Evolutionary conservation across 768 basidiomycete species (phyloP), one percentile per base, ranked within the genome.

Genomic region (Austroboletus eburneus): DNA sequence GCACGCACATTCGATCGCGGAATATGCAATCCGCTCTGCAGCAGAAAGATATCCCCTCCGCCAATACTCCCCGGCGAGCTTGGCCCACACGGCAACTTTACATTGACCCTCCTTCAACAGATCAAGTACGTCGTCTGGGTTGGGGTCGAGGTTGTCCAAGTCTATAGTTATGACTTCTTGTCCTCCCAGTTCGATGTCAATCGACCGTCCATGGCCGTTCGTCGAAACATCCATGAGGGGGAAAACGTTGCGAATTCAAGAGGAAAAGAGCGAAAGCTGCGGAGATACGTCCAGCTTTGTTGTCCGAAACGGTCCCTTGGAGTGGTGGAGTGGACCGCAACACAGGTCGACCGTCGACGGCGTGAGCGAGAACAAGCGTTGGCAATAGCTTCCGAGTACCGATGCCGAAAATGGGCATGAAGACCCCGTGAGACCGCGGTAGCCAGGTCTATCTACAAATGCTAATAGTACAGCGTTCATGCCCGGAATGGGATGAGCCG

Each of bases 91-190:
- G 61, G 77, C 80, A 16, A 81, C 80, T 49, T 72, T 80, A 45
- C 85, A 88, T 45, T 83, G 79, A 0, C 84, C 85, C 24, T 87
- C 83, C 47, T 75, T 78, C 39, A 93, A 63, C 4, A 93, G 65
- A 55, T 86, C 82, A 40, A 87, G 69, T 2, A 91, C 80, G 50
- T 88, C 85, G 50, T 85, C 81, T 7, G 85, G 81, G 57, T 80
- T 83, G 4, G 82, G 81, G 65, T 90, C 87, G 42, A 98, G 82
- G 56, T 85, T 72, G 71, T 90, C 87, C 32, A 97, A 77, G 72
- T 95, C 89, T 49, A 97, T 84, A 18, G 88, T 87, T 49, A 94
- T 87, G 60, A 89, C 79, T 68, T 94, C 92, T 66, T 87, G 85
- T 7, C 83, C 80, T 30, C 83, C 83, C 5, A 90, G 74, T 58